Conservation (phyloP, 306 rosid species). For the Mimosa bimucronata region DNA sequence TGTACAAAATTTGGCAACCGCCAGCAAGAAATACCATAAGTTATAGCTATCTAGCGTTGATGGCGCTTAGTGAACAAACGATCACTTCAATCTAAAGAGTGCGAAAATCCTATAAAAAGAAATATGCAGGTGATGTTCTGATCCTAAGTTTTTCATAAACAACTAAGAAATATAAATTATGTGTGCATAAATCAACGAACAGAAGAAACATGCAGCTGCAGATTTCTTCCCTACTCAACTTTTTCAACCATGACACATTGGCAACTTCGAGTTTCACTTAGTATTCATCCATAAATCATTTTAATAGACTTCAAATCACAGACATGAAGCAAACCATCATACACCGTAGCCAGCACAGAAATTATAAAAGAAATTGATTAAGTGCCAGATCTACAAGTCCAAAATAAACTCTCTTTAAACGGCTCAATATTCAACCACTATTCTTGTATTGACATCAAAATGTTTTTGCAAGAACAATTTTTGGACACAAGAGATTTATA, state of each 20-base stretch:
- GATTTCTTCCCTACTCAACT: constrained; percentile 5
- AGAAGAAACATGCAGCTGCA: neutral
- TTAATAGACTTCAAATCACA: constrained; percentile 17
- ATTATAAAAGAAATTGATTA: neutral
- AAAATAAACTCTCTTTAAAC: constrained; percentile 1
- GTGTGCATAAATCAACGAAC: constrained; percentile 2
- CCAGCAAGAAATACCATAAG: neutral
- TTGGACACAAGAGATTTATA: constrained; percentile 1
- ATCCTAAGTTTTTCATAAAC: constrained; percentile 12
- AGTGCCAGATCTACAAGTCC: neutral
- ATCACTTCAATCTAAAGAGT: neutral
- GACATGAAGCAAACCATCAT: constrained; percentile 3
- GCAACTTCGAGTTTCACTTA: constrained; percentile 17
- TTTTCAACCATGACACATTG: constrained; percentile 13
- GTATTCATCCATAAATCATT: neutral
- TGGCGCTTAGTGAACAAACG: constrained; percentile 14
- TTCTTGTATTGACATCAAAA: neutral
- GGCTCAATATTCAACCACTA: neutral
- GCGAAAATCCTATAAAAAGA: neutral
- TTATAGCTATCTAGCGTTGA: neutral
- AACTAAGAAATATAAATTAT: neutral
- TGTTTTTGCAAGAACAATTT: neutral
- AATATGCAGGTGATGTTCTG: neutral
- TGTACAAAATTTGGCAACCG: neutral
- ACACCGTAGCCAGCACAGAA: neutral